A percentile compares a stretch with the other conserved stretches of the same genome.
These are phyloP conservation scores for Phylloporus sp. DNA, from an alignment of 1,284 basidiomycete species.

Conservation along the genomic window DNA sequence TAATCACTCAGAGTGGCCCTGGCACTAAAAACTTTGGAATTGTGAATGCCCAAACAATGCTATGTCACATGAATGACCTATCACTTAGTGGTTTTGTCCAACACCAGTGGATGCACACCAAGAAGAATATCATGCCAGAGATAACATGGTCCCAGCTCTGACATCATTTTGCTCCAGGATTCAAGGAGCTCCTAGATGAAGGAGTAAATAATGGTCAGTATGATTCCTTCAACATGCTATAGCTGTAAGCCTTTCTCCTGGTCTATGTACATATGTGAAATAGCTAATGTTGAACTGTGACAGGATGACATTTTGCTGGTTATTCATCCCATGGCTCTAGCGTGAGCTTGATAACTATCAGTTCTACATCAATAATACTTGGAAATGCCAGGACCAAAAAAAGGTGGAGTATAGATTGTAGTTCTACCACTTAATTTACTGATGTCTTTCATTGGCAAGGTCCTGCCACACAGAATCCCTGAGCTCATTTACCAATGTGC, in stretches of 20 bases:
- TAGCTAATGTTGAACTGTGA: too few relatives aligned
- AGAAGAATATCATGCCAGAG: slow-evolving; percentile 13
- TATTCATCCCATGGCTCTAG: slow-evolving; percentile 1
- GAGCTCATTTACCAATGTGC: not conserved
- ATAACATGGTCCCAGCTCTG: slow-evolving; percentile 10
- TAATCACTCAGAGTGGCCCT: slow-evolving; percentile 34
- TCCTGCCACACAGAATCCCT: not conserved
- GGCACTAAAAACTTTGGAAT: slow-evolving; percentile 33
- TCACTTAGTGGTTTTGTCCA: not conserved
- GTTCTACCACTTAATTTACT: not conserved
- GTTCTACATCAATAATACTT: not conserved
- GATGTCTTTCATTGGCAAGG: not conserved
- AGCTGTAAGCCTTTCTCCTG: not conserved
- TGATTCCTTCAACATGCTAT: not conserved
- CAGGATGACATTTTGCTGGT: not conserved
- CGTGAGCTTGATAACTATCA: not conserved
- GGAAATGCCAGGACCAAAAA: not conserved
- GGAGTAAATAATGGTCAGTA: not conserved
- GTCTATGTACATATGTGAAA: too few relatives aligned
- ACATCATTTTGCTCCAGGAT: not conserved
- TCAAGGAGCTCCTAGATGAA: not conserved
- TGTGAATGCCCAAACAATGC: slow-evolving; percentile 32
- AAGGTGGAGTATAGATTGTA: not conserved
- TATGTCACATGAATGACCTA: slow-evolving; percentile 14
- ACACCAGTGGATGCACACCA: not conserved